phyloP scores from a whole-genome alignment of 768 basidiomycete genomes.

The Austroboletus eburneus region DNA sequence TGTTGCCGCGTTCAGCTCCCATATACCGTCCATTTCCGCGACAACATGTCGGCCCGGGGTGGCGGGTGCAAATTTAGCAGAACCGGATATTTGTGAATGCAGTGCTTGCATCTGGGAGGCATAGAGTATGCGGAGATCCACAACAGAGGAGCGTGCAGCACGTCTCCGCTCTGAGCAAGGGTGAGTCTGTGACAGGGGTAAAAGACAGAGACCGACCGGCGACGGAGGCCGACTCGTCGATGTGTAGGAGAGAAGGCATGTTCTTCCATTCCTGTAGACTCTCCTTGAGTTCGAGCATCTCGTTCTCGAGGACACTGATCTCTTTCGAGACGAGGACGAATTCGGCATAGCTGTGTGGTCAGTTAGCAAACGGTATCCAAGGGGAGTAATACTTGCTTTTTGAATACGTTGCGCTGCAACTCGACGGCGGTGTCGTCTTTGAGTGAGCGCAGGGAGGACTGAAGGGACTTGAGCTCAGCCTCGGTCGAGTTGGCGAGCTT shows the following conservation, averaged over 20 bases:
- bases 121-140: slow-evolving; percentile 91
- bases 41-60: slow-evolving; percentile 91
- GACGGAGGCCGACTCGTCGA: slow-evolving; percentile 73
- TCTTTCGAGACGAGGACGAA: slow-evolving; percentile 97
- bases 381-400: slow-evolving; percentile 56
- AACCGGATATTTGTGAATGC: slow-evolving; percentile 88
- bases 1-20: slow-evolving; percentile 87
- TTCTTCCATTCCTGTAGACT: slow-evolving; percentile 92
- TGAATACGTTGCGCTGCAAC: slow-evolving; percentile 89
- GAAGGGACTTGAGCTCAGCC: slow-evolving; percentile 69
- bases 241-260: slow-evolving; percentile 89
- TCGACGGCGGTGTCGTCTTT: slow-evolving; percentile 74
- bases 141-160: slow-evolving; percentile 84
- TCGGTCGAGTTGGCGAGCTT: slow-evolving; percentile 89
- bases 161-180: slow-evolving; percentile 44
- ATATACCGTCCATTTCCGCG: slow-evolving; percentile 76
- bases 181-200: slow-evolving; percentile 22
- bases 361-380: slow-evolving; percentile 6
- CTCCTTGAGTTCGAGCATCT: slow-evolving; percentile 96
- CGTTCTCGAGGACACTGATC: slow-evolving; percentile 92
- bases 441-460: slow-evolving; percentile 67
- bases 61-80: slow-evolving; percentile 90
- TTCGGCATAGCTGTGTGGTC: slow-evolving; percentile 76
- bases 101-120: slow-evolving; percentile 91
- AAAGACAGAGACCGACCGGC: slow-evolving; percentile 37